Conservation (phyloP, 768 basidiomycete species). For the Terana coerulea region DNA sequence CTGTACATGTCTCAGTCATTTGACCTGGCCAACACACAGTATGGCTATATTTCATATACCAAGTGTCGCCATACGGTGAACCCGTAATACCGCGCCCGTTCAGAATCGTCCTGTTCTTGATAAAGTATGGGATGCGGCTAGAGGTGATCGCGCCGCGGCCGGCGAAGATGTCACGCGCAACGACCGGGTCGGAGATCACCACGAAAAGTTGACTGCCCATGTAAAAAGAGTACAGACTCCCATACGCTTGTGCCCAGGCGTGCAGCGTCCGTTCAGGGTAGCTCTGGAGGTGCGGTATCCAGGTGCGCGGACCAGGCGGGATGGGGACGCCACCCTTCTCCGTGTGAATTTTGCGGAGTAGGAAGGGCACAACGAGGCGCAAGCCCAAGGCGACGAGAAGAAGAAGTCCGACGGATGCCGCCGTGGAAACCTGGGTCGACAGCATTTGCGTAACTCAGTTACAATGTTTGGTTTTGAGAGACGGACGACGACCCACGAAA, state of each 20-base stretch:
- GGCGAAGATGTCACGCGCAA: constrained; percentile 42
- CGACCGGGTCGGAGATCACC: constrained; percentile 39
- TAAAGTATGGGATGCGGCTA: constrained; percentile 41
- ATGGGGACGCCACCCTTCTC: constrained; percentile 23
- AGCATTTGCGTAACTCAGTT: too few species aligned
- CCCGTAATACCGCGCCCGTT: constrained; percentile 41
- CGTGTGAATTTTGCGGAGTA: constrained; percentile 16
- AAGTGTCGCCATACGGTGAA: constrained; percentile 39
- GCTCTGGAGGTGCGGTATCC: constrained; percentile 35
- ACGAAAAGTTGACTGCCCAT: constrained; percentile 48
- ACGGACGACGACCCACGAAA: constrained; percentile 2
- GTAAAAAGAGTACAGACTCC: constrained; percentile 41
- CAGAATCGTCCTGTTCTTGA: constrained; percentile 44
- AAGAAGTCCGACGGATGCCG: constrained; percentile 7
- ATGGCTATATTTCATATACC: constrained; percentile 26
- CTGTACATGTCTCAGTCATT: too few species aligned
- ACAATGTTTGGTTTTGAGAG: not conserved
- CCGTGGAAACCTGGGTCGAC: constrained; percentile 6
- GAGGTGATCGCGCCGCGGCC: constrained; percentile 44
- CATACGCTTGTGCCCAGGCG: constrained; percentile 40
- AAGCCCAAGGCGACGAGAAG: constrained; percentile 2
- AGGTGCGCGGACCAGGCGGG: constrained; percentile 21
- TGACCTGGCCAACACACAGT: too few species aligned
- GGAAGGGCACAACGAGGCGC: constrained; percentile 14
- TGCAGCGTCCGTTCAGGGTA: constrained; percentile 42